These are phyloP conservation scores for Luffa aegyptiaca DNA, from an alignment of 306 rosid genomes.

Conservation along the genomic window DNA sequence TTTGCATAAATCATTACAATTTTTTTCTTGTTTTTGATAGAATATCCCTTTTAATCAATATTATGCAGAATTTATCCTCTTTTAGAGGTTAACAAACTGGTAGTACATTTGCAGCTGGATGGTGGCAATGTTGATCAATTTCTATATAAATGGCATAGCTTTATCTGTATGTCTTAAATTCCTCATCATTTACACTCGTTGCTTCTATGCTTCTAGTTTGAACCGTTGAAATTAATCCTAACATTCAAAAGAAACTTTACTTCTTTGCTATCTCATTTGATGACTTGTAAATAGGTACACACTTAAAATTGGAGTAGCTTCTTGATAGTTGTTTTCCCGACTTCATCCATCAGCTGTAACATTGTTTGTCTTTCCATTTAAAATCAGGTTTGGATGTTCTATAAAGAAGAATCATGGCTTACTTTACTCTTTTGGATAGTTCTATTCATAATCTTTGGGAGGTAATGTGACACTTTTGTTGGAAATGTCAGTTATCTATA, in stretches of 20 bases:
- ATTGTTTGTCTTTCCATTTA: neutral
- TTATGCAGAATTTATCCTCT: too few species aligned
- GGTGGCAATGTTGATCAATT: too few species aligned
- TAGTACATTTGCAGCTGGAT: too few species aligned
- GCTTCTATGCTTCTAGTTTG: neutral
- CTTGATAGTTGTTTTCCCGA: neutral
- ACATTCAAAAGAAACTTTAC: neutral
- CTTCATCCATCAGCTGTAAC: neutral
- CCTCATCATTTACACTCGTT: too few species aligned
- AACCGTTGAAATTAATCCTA: neutral
- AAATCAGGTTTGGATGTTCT: conserved; percentile 76
- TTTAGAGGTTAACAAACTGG: too few species aligned
- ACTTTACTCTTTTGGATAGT: conserved; percentile 50
- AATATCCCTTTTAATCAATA: too few species aligned
- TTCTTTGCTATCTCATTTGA: neutral
- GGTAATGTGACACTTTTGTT: conserved; percentile 35
- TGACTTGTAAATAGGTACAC: neutral
- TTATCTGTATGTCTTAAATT: too few species aligned
- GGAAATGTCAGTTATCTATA: neutral
- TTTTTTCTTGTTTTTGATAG: too few species aligned
- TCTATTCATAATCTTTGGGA: conserved; percentile 61
- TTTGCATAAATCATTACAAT: too few species aligned
- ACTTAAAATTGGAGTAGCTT: neutral
- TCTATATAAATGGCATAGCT: too few species aligned
- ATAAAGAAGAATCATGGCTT: conserved; percentile 57